phyloP scores from a whole-genome alignment of 129 eudicot genomes.

The Centrapalus pauciflorus region DNA sequence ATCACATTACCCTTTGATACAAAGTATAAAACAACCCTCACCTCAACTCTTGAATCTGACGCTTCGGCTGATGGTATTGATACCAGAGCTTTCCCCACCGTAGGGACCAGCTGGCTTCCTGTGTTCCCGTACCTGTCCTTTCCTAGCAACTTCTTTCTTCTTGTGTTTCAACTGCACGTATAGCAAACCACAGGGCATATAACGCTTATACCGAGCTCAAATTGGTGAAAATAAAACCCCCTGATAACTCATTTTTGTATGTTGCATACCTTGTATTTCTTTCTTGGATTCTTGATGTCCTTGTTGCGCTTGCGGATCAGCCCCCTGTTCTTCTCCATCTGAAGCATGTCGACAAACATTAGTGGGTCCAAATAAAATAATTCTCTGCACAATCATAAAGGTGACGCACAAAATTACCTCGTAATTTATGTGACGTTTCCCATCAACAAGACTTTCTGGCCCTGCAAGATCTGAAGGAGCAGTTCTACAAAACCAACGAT shows the following conservation, averaged over 20 bases:
- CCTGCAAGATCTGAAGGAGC: constrained; percentile 40
- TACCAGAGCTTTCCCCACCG: constrained; percentile 80
- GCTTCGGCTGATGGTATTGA: constrained; percentile 61
- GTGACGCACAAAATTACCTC: constrained; percentile 40
- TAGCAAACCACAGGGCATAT: background rate
- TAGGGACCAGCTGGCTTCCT: constrained; percentile 51
- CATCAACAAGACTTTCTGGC: constrained; percentile 56
- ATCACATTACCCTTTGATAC: background rate
- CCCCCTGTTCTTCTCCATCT: constrained; percentile 95
- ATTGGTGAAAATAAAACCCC: background rate
- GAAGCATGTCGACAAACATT: constrained; percentile 3
- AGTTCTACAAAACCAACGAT: constrained; percentile 36
- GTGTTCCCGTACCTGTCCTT: constrained; percentile 63
- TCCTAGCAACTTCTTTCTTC: constrained; percentile 46
- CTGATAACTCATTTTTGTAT: background rate
- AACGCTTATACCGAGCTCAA: background rate
- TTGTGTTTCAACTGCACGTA: constrained; percentile 55
- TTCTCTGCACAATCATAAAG: background rate
- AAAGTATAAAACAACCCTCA: constrained; percentile 1
- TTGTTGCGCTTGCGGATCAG: constrained; percentile 78
- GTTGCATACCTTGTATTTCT: constrained; percentile 69
- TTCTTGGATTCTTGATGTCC: constrained; percentile 69
- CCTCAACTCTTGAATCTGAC: constrained; percentile 49
- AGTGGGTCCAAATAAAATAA: background rate
- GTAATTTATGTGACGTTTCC: constrained; percentile 61